Evolutionary conservation across 2,329 filamentous ascomycete genomes (phyloP).

Genomic region (Diaporthe capsici): DNA sequence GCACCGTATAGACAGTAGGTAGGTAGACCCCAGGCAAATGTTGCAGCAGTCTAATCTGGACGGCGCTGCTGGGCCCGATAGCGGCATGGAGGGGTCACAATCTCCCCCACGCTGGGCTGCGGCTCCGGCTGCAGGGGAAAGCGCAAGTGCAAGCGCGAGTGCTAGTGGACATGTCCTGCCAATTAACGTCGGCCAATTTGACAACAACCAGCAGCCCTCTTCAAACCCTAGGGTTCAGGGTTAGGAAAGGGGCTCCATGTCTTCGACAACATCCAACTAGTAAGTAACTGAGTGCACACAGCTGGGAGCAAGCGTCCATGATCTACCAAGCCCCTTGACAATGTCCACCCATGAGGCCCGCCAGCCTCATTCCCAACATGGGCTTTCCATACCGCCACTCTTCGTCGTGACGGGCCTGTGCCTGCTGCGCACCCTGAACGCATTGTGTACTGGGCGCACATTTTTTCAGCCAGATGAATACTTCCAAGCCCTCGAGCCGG

Average conservation of each 20-base stretch:
- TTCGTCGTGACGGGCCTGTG: conserved; percentile 62
- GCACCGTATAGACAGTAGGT: neutral
- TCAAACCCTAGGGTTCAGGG: neutral
- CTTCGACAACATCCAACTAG: neutral
- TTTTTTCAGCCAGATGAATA: conserved; percentile 99
- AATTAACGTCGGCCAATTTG: conserved; percentile 30
- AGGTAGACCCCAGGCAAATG: neutral
- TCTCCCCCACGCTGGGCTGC: conserved; percentile 26
- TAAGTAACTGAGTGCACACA: neutral
- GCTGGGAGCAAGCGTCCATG: neutral
- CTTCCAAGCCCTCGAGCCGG: conserved; percentile 95
- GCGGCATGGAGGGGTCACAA: conserved; percentile 39
- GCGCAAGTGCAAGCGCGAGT: neutral
- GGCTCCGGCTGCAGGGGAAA: conserved; percentile 4
- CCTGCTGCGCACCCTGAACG: conserved; percentile 83
- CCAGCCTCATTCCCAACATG: conserved; percentile 40
- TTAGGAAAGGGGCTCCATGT: conserved; percentile 7
- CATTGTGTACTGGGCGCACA: conserved; percentile 78
- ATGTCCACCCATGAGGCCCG: conserved; percentile 37
- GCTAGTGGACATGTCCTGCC: neutral
- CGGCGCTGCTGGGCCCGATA: conserved; percentile 32
- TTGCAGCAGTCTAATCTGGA: neutral
- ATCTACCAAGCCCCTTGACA: conserved; percentile 16
- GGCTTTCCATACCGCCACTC: conserved; percentile 38
- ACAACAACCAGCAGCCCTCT: neutral